Evolutionary conservation across 176 grass and related monocot species (phyloP).

Genomic region (Carex myosuroides): DNA sequence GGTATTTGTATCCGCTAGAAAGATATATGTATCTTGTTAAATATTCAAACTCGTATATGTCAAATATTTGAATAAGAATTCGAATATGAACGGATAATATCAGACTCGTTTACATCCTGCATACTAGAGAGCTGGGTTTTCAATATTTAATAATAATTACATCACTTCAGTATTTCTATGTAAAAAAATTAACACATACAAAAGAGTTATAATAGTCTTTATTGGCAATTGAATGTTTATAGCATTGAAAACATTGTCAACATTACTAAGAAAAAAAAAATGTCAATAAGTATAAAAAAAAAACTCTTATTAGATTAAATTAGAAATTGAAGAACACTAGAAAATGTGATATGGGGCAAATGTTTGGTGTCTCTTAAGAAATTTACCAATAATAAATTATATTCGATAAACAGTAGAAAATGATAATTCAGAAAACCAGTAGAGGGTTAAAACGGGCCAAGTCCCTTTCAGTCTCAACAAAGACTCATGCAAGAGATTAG

Average conservation of each 20-base stretch:
- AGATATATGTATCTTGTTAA: no score
- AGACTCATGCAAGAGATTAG: conserved; percentile 7
- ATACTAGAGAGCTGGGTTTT: no score
- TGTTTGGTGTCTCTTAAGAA: background rate
- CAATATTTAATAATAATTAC: no score
- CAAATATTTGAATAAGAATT: no score
- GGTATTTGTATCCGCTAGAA: no score
- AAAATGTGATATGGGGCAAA: background rate
- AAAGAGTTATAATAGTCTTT: no score
- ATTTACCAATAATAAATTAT: background rate
- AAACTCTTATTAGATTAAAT: background rate
- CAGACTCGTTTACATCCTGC: no score
- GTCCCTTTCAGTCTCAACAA: conserved; percentile 5
- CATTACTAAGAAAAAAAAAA: background rate
- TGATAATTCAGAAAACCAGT: background rate
- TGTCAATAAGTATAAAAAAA: background rate
- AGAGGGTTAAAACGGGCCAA: conserved; percentile 7
- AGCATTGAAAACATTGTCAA: background rate
- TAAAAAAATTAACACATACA: no score
- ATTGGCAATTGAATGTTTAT: background rate
- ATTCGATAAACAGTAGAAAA: background rate
- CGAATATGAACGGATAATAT: no score
- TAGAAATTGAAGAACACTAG: background rate
- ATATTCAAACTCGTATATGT: no score
- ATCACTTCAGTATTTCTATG: no score